Base-by-base conservation (phyloP, 1,284 basidiomycete genomes). In the Volvariella surrecta region DNA sequence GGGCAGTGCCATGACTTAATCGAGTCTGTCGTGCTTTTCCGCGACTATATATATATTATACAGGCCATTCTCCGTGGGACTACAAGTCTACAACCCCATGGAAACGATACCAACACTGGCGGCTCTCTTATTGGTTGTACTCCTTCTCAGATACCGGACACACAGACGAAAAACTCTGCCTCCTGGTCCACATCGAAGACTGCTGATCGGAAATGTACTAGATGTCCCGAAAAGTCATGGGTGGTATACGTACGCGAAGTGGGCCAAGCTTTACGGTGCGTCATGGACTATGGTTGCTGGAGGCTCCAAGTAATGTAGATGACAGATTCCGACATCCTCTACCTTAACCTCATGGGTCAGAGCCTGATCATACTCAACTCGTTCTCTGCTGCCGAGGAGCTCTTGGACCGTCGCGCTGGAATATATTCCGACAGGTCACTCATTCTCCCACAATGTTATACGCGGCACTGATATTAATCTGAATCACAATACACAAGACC, bases 391-490 rank as follows among this genome's bases (percentile, higher is more conserved):
- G 42, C 21, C 2, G n/a, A 42, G 6, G 48, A 50, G 3, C 32
- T 52, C 10, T 42, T 50, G 7, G 44, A 42, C 11, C 37, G 45
- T 20, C 45, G 46, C 9, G 45, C 48, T 1, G n/a, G 39, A 4
- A 48, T 45, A 10, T 52, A 50, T 28, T 48, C 48, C 8, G 40
- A 46, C 32, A 32, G 46, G 50, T 47, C n/a, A 19, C 39, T 39
- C 11, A 13, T 17, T 31, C 8, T 35, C n/a, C 34, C 6, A n/a
- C 13, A 8, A 16, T 4, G 13, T 35, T 15, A 16, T 4, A 15
- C 13, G 18, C 15, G 6, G 34, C 9, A 15, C 30, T 31, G 30
- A 31, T 31, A 15, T 16, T 35, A n/a, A 19, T n/a, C 6, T 28
- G 18, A 35, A 35, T 19, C n/a, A n/a, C n/a, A n/a, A n/a, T n/a